Conservation (phyloP, 805 yeast genomes). For the Candida arabinofermentans region DNA sequence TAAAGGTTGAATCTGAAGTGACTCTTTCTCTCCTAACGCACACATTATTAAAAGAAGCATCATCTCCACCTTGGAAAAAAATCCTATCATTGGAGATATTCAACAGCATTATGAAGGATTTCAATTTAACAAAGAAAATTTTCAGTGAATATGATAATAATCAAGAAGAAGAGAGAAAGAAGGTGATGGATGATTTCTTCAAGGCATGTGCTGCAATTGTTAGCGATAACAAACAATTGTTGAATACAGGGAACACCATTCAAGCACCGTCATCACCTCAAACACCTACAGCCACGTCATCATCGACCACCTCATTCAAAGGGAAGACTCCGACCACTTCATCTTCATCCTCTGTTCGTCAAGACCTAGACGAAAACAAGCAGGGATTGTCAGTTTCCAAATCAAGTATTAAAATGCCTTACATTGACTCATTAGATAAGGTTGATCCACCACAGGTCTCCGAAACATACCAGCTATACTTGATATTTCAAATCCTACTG, state of each 20-base stretch:
- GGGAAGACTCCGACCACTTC: constrained; percentile 3
- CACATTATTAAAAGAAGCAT: constrained; percentile 54
- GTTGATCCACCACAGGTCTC: constrained; percentile 70
- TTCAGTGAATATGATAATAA: constrained; percentile 60
- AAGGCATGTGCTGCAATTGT: constrained; percentile 36
- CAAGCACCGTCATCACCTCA: constrained; percentile 24
- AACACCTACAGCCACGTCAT: constrained; percentile 8
- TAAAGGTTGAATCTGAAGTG: constrained; percentile 79
- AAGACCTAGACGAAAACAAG: constrained; percentile 9
- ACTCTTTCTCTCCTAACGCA: constrained; percentile 73
- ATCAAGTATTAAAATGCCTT: constrained; percentile 48
- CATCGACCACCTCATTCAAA: constrained; percentile 4
- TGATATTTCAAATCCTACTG: constrained; percentile 51
- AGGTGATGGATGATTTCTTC: constrained; percentile 56
- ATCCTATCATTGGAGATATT: constrained; percentile 71
- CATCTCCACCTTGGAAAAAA: constrained; percentile 66
- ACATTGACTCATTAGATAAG: constrained; percentile 79
- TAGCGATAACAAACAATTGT: constrained; percentile 26
- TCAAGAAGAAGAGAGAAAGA: constrained; percentile 47
- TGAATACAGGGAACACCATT: constrained; percentile 34
- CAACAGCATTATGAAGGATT: constrained; percentile 55
- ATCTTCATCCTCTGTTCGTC: constrained; percentile 8
- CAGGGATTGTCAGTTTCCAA: constrained; percentile 36
- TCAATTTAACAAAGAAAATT: constrained; percentile 44
- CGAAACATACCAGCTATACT: constrained; percentile 53